Base-by-base conservation (phyloP, 129 eudicot genomes). In the Flaveria brownii region DNA sequence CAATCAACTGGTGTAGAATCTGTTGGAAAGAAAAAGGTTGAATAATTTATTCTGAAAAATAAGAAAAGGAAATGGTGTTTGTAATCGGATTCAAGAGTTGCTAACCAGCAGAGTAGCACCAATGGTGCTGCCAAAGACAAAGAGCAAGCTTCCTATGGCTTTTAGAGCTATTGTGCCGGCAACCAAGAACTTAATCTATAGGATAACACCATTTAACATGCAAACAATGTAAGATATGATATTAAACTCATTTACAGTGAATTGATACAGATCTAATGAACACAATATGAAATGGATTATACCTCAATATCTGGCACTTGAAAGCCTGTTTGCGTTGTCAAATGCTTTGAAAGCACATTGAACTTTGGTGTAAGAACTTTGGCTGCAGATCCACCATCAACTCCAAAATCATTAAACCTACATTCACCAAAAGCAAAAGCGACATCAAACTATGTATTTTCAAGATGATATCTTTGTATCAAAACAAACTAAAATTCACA, bases 331-430 rank as follows among this genome's bases (percentile, higher is more conserved):
- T 82, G 96, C 52, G 89, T 43, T 2, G 83, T 33, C 8, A 92
- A 78, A 79, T 92, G 96, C 80, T 87, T 87, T 4, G 88, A 83
- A 83, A 92, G 84, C 74, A 80, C 76, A 16, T 78, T 51, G 77
- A 82, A 85, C 86, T 92, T 92, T 55, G 96, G 96, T 4, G 78
- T 66, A 33, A 92, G 81, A 33, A 84, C 36, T 82, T 84, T 89
- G 71, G 97, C 88, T 45, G 93, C 91, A 57, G 91, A 82, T 55
- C 97, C 97, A 68, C 97, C 97, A 85, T 92, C 92, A 70, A 59
- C 90, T 22, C 96, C 97, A 57, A 87, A 92, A 26, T 83, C 95
- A 30, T 83, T 86, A 82, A 84, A 91, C 84, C 97, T 84, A 59
- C 65, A 66, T 17, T 72, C 64, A 64, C 54, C 59, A n/a, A 5